Conservation (phyloP, 1,284 basidiomycete genomes). For the Golubevia sp. region DNA sequence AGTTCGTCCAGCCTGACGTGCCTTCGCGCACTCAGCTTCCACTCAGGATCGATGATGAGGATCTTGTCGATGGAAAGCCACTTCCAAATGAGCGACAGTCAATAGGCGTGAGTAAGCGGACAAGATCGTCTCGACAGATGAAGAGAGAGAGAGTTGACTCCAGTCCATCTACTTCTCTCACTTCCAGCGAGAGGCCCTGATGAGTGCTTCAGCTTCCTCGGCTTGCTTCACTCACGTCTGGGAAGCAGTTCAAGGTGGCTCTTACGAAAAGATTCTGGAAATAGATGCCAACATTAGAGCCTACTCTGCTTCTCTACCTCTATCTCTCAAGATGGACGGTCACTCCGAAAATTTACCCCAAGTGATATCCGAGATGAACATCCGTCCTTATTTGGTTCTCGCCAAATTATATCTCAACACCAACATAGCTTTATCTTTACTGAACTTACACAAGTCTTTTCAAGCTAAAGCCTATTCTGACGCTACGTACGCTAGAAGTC, state of each 20-base stretch:
- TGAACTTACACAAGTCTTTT: too few species aligned
- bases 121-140: too few species aligned
- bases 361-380: not conserved
- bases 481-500: not conserved
- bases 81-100: too few species aligned
- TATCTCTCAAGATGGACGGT: not conserved
- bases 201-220: not conserved
- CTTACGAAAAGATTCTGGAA: not conserved
- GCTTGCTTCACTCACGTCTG: not conserved
- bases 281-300: not conserved
- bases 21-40: not conserved
- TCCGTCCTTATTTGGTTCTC: not conserved
- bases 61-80: not conserved
- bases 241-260: not conserved
- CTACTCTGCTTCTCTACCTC: not conserved
- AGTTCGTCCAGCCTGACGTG: not conserved
- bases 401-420: not conserved
- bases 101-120: too few species aligned
- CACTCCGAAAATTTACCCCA: not conserved
- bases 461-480: not conserved
- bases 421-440: not conserved
- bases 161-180: too few species aligned
- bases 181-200: not conserved
- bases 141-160: too few species aligned
- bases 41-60: not conserved